Base-by-base conservation (phyloP, 2,329 filamentous ascomycete species). In the Ascochyta fabae region DNA sequence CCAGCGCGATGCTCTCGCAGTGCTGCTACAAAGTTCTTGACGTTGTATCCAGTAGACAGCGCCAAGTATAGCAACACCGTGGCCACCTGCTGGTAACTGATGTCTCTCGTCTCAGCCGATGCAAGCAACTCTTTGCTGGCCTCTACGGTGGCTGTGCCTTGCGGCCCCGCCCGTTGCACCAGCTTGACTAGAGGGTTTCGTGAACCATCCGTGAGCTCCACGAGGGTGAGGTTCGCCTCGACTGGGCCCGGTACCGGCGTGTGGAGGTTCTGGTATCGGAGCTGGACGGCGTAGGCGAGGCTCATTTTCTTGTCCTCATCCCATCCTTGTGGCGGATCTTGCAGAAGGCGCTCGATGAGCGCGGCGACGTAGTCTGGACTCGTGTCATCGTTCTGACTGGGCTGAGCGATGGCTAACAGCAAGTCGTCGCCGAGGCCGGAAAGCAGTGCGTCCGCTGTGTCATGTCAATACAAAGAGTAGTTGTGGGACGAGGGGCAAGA, bases 281-380 rank as follows among this genome's bases (percentile, higher is more conserved):
- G 57, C 29, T 69, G 67, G 53, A 88, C 82, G 61, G 87, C 89
- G 70, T 85, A 84, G 41, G 81, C 79, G 36, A 88, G 83, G 69
- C 92, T 89, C 60, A 88, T 82, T 69, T 90, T 87, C 53, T 86
- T 88, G 48, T 88, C 83, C 50, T 92, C 86, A 68, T 90, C 91
- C 79, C 96, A 96, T 74, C 89, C 92, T 24, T 90, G 90, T 27
- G 92, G 92, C 47, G 93, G 92, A 66, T 93, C 88, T 75, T 95
- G 88, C 50, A 96, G 87, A 66, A 96, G 90, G 65, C 91, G 90
- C 74, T 96, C 91, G 75, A 97, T 82, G 55, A 96, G 88, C 56
- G 88, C 80, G 44, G 90, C 90, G 57, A 97, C 83, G 71, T 95
- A 92, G 38, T 85, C 78, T 27, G 88, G 81, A 10, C 81, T 82